phyloP scores from a whole-genome alignment of 805 yeast species.

The Candida mattraensis region DNA sequence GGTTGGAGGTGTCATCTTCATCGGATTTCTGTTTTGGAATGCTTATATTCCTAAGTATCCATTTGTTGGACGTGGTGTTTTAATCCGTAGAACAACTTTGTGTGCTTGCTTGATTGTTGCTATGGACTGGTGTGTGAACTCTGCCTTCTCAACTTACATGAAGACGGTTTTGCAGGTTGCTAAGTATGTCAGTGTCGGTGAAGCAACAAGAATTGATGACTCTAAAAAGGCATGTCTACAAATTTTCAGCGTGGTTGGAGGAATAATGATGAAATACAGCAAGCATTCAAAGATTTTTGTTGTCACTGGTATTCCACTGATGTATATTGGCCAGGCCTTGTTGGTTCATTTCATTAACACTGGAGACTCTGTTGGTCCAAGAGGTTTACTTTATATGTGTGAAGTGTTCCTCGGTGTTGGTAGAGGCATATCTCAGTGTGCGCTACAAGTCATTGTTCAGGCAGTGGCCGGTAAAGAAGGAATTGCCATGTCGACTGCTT shows the following conservation, averaged over 20 bases:
- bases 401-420: slow-evolving; percentile 6
- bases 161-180: slow-evolving; percentile 5
- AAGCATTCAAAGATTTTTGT: slow-evolving; percentile 4
- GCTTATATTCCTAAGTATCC: slow-evolving; percentile 4
- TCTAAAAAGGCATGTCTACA: slow-evolving; percentile 7
- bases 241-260: slow-evolving; percentile 4
- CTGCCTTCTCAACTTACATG: slow-evolving; percentile 5
- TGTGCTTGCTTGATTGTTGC: slow-evolving; percentile 3
- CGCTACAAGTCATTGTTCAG: slow-evolving; percentile 7
- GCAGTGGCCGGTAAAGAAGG: slow-evolving; percentile 5
- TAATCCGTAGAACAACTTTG: slow-evolving; percentile 2
- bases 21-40: slow-evolving; percentile 6
- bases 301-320: slow-evolving; percentile 2
- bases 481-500: slow-evolving; percentile 4
- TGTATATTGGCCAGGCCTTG: slow-evolving; percentile 1
- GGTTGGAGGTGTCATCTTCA: slow-evolving; percentile 4
- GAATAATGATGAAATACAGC: slow-evolving; percentile 5
- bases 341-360: slow-evolving; percentile 4
- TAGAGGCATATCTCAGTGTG: slow-evolving; percentile 3
- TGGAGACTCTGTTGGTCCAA: not conserved
- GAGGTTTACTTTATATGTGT: slow-evolving; percentile 3
- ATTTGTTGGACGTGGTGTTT: slow-evolving; percentile 2
- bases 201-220: slow-evolving; percentile 6
- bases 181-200: slow-evolving; percentile 6
- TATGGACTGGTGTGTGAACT: slow-evolving; percentile 5